Evolutionary conservation across 148 eudicot species (phyloP), one percentile per base, ranked within the genome.

Genomic region (Mesembryanthemum crystallinum): DNA sequence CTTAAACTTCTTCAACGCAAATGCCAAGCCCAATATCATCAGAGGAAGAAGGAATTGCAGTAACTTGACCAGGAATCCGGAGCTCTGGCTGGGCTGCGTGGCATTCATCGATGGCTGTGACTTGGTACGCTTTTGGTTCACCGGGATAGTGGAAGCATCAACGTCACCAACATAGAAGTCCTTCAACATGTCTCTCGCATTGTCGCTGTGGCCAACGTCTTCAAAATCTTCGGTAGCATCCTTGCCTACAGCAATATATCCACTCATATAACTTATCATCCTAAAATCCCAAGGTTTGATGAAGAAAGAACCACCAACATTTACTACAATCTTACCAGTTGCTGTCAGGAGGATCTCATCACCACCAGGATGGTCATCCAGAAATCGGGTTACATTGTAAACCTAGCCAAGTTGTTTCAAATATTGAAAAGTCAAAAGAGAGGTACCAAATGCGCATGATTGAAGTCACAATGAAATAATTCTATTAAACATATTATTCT

Each of bases 301-400:
- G 7, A 57, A 57, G 27, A 21, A n/a, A 57, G 3, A 6, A 57
- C n/a, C 61, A 18, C 7, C 7, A 57, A 23, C 8, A 57, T 57
- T n/a, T 21, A n/a, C 7, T 52, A 49, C 2, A 14, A 29, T 64
- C 70, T 66, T 87, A 87, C 90, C 88, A 33, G 90, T 85, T 52
- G 86, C 80, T 27, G 69, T 59, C 60, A 87, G 47, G 37, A 87
- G 73, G 64, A 87, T 73, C 23, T 87, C 90, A 60, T 85, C 90
- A 21, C 90, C 90, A 35, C 90, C 90, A 24, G 90, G 88, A 79
- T 87, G 90, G 47, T 83, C 88, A 18, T 87, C 90, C 62, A 87
- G 64, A 79, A 87, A 87, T 14, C 80, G 24, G 3, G 86, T 87
- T 27, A 85, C 88, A 61, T 87, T 72, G 60, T 85, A 87, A 33